Percentiles rank a stretch among this genome's conserved stretches.
phyloP scores from a whole-genome alignment of 768 basidiomycete species.

The Amanita rubescens region DNA sequence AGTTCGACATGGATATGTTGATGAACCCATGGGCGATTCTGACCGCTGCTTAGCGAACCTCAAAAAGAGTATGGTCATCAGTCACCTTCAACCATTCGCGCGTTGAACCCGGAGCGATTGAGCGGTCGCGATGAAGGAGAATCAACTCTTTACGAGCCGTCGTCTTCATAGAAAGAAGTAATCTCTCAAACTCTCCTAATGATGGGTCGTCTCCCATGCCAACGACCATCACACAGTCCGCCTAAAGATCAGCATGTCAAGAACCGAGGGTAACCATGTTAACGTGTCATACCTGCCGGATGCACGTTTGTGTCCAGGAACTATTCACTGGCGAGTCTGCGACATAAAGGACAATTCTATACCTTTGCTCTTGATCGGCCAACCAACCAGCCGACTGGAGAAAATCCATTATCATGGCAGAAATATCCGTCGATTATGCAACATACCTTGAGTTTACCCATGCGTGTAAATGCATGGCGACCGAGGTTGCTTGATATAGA shows the following conservation, averaged over 20 bases:
- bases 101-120: slow-evolving; percentile 84
- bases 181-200: slow-evolving; percentile 90
- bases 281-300: slow-evolving; percentile 69
- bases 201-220: slow-evolving; percentile 90
- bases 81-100: slow-evolving; percentile 90
- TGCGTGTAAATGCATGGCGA: slow-evolving; percentile 88
- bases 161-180: slow-evolving; percentile 92
- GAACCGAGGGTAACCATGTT: background rate
- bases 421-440: slow-evolving; percentile 13
- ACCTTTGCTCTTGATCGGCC: slow-evolving; percentile 92
- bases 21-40: slow-evolving; percentile 95
- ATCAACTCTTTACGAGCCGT: slow-evolving; percentile 98
- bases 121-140: slow-evolving; percentile 85
- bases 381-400: slow-evolving; percentile 65
- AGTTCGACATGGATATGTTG: slow-evolving; percentile 95
- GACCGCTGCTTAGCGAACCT: slow-evolving; percentile 8
- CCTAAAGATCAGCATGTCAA: slow-evolving; percentile 32
- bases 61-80: background rate
- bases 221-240: slow-evolving; percentile 90
- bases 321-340: slow-evolving; percentile 93
- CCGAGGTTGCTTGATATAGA: slow-evolving; percentile 90
- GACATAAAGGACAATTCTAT: slow-evolving; percentile 89
- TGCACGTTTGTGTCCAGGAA: slow-evolving; percentile 98
- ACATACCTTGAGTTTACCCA: slow-evolving; percentile 94
- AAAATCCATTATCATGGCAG: background rate